These are phyloP conservation scores for Adansonia grandidieri DNA, from an alignment of 441 rosid species.

Conservation along the genomic window DNA sequence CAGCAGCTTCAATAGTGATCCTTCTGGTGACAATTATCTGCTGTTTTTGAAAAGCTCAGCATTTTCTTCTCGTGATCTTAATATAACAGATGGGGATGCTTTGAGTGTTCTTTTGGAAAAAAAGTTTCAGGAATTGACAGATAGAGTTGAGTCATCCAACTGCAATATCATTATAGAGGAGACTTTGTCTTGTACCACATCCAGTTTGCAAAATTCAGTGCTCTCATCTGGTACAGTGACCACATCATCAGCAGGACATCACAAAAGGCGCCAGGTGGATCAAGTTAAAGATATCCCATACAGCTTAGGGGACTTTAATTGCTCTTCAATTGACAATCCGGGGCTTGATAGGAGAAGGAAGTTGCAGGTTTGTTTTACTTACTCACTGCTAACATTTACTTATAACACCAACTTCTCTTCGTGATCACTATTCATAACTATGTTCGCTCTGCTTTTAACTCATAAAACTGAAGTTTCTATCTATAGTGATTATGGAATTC, in stretches of 20 bases:
- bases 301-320: slow-evolving; percentile 38
- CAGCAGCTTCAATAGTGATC: slow-evolving; percentile 32
- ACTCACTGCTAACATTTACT: slow-evolving; percentile 18
- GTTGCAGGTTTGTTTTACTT: slow-evolving; percentile 55
- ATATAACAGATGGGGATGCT: slow-evolving; percentile 52
- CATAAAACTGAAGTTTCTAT: too few species aligned
- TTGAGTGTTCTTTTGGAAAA: slow-evolving; percentile 71
- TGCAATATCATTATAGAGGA: slow-evolving; percentile 54
- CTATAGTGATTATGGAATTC: background rate
- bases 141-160: slow-evolving; percentile 61
- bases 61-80: slow-evolving; percentile 43
- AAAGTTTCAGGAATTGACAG: slow-evolving; percentile 70
- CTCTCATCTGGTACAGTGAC: slow-evolving; percentile 34
- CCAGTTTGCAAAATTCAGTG: slow-evolving; percentile 45
- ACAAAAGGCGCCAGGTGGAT: slow-evolving; percentile 43
- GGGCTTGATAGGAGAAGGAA: slow-evolving; percentile 34
- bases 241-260: slow-evolving; percentile 39
- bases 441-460: too few species aligned
- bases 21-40: slow-evolving; percentile 30
- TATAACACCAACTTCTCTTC: too few species aligned
- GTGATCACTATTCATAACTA: too few species aligned
- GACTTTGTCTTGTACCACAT: slow-evolving; percentile 41
- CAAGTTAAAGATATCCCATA: slow-evolving; percentile 38
- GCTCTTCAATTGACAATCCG: slow-evolving; percentile 39
- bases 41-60: slow-evolving; percentile 27